Conservation (phyloP, 805 yeast species). For the Candida schatavii region DNA sequence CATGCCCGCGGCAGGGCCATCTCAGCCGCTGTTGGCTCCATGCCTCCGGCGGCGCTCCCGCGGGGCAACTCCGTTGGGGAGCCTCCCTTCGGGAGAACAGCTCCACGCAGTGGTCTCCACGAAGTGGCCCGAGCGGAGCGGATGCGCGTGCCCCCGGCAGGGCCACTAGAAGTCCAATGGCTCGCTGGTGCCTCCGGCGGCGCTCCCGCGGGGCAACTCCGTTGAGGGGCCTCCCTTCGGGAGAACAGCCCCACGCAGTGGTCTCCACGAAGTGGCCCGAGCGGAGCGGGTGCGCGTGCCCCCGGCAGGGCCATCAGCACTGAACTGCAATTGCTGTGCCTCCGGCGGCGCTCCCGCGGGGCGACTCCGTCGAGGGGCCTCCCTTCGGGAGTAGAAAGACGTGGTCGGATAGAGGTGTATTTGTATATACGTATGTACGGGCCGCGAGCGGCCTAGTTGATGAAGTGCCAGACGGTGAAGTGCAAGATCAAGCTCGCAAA, state of each 20-base stretch:
- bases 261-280: neutral
- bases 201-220: too few relatives aligned
- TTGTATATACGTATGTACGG: too few relatives aligned
- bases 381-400: too few relatives aligned
- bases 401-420: too few relatives aligned
- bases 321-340: neutral
- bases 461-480: conserved; percentile 86
- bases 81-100: neutral
- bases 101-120: neutral
- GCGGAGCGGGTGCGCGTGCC: neutral
- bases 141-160: neutral
- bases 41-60: too few relatives aligned
- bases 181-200: too few relatives aligned
- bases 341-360: neutral
- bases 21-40: too few relatives aligned
- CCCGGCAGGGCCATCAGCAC: neutral
- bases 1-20: too few relatives aligned
- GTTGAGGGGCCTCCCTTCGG: neutral
- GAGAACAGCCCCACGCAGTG: neutral
- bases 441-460: conserved; percentile 49
- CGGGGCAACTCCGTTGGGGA: too few relatives aligned
- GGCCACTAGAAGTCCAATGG: neutral
- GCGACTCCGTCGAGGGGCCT: too few relatives aligned
- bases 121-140: neutral
- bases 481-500: conserved; percentile 87